Evolutionary conservation across 208 protist genomes (phyloP).

Genomic region (Wallacemonas collosoma): DNA sequence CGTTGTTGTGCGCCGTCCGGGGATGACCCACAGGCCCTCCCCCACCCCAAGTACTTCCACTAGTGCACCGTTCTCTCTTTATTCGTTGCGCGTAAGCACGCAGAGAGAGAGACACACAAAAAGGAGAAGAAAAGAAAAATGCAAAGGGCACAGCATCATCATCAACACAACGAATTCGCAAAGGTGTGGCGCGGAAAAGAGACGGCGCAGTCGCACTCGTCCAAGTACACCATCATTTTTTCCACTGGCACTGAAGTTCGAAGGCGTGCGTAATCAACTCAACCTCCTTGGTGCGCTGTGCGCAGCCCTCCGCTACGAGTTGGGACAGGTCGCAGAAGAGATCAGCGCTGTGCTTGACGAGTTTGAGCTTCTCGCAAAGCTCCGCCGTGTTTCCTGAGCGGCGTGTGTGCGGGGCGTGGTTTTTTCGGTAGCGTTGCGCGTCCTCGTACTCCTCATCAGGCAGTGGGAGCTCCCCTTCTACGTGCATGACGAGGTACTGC

Average conservation of each 20-base stretch:
- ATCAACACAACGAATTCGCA: no score
- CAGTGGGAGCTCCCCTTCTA: constrained; percentile 72
- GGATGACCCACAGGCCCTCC: no score
- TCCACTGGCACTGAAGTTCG: constrained; percentile 25
- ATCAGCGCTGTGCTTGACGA: constrained; percentile 36
- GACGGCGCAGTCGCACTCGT: no score
- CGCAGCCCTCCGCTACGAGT: constrained; percentile 33
- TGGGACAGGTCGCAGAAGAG: constrained; percentile 36
- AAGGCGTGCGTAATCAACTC: constrained; percentile 34
- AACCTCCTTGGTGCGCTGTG: constrained; percentile 36
- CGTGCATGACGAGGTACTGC: constrained; percentile 49
- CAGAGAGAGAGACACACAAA: no score
- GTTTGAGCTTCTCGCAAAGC: constrained; percentile 55
- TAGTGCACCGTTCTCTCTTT: no score
- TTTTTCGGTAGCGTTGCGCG: constrained; percentile 70
- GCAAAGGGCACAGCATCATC: no score
- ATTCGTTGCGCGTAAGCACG: no score
- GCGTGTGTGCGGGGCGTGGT: constrained; percentile 41
- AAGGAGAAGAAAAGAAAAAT: no score
- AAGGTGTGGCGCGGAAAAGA: no score
- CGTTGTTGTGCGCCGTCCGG: no score
- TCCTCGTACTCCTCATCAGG: constrained; percentile 83
- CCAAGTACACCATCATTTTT: not conserved
- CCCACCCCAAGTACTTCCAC: no score
- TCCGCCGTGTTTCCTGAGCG: constrained; percentile 55